phyloP scores from a whole-genome alignment of 1,284 basidiomycete species.

The Psilocybe mexicana region DNA sequence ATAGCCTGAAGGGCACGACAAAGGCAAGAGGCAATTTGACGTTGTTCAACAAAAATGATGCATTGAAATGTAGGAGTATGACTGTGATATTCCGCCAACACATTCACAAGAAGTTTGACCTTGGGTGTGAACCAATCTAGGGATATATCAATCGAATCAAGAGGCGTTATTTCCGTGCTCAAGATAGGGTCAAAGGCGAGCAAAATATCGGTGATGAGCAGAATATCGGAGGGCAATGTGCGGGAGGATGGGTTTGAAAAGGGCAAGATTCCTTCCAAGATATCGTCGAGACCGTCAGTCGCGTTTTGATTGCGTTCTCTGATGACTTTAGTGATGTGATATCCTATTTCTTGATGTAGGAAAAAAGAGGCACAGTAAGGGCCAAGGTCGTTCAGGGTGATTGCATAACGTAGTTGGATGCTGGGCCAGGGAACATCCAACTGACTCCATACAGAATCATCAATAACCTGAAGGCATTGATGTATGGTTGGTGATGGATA shows the following conservation, averaged over 20 bases:
- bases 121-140: conserved; percentile 74
- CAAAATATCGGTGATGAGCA: conserved; percentile 51
- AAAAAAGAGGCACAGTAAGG: conserved; percentile 51
- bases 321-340: conserved; percentile 40
- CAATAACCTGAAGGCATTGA: conserved; percentile 50
- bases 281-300: conserved; percentile 13
- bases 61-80: conserved; percentile 58
- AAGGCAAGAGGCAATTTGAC: conserved; percentile 74
- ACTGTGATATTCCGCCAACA: conserved; percentile 58
- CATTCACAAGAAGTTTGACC: conserved; percentile 57
- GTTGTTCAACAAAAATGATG: conserved; percentile 83
- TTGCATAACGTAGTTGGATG: conserved; percentile 57
- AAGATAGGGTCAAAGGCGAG: conserved; percentile 54
- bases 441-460: conserved; percentile 36
- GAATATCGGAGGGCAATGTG: conserved; percentile 38
- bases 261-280: conserved; percentile 16
- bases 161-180: conserved; percentile 20
- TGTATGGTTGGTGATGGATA: conserved; percentile 59
- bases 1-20: conserved; percentile 63
- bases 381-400: conserved; percentile 50
- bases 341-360: conserved; percentile 59
- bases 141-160: conserved; percentile 43
- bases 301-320: conserved; percentile 19
- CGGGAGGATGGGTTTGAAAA: conserved; percentile 11
- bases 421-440: conserved; percentile 55